A percentile compares a stretch with the other conserved stretches of the same genome.
Conservation (phyloP, 2,329 filamentous ascomycete genomes). For the Arthroderma sp. region DNA sequence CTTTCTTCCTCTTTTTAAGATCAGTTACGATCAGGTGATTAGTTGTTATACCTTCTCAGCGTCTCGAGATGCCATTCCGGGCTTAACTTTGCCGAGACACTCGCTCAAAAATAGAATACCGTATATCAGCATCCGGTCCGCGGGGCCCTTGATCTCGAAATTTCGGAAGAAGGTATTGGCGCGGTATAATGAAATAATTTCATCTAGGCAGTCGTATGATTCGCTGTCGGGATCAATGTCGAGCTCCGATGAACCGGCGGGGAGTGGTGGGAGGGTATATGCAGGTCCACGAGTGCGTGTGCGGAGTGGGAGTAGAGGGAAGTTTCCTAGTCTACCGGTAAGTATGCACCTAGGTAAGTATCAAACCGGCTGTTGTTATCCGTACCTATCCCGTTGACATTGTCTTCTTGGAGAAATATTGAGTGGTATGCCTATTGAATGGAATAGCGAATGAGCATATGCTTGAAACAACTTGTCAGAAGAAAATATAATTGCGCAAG, state of each 20-base stretch:
- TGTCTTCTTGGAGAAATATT: constrained; percentile 76
- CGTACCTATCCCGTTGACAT: constrained; percentile 51
- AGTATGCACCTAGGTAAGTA: not conserved
- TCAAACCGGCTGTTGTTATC: not conserved
- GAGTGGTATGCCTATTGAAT: constrained; percentile 77
- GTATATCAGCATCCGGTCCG: constrained; percentile 89
- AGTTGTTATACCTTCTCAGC: constrained; percentile 45
- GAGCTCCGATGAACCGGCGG: constrained; percentile 39
- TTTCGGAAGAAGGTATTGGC: constrained; percentile 99
- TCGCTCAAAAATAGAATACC: constrained; percentile 92
- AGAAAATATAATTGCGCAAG: too few species aligned
- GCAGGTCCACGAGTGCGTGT: constrained; percentile 93
- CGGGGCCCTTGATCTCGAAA: constrained; percentile 95
- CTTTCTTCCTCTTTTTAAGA: not conserved
- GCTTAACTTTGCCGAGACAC: constrained; percentile 75
- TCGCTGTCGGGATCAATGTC: constrained; percentile 68
- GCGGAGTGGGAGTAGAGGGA: constrained; percentile 84
- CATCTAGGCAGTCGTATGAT: constrained; percentile 92
- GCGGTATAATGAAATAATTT: constrained; percentile 82
- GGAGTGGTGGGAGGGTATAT: constrained; percentile 61
- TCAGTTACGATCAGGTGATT: not conserved
- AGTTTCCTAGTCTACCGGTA: constrained; percentile 53
- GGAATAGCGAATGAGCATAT: too few species aligned
- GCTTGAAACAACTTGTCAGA: too few species aligned
- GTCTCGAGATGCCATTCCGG: constrained; percentile 51